Base-by-base conservation (phyloP, 495 filamentous ascomycete genomes). In the Jackrogersella multiformis region DNA sequence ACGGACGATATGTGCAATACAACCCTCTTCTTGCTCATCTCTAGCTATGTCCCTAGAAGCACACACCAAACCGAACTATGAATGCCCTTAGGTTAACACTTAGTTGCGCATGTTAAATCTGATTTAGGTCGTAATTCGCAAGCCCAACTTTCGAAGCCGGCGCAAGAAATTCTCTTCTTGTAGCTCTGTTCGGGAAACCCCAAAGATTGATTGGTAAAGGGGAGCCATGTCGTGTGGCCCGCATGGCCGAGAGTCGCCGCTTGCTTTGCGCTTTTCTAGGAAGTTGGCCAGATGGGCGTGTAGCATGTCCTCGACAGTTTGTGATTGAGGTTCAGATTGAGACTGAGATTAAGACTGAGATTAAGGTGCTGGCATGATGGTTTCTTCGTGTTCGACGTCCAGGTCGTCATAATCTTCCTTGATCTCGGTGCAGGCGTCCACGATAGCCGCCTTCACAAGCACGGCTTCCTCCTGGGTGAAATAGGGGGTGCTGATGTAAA, bases 221-320 rank as follows among this genome's bases (percentile, higher is more conserved):
- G 48, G 48, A 26, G 48, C 13, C 30, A 52, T 16, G 7, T 52
- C 48, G 48, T 35, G 30, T 18, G 48, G 48, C 4, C 48, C 48
- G 13, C 16, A 52, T 3, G 74, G 74, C 68, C 74, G 42, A 28
- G 63, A 30, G 60, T 77, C 74, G 30, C 64, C 69, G 55, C 69
- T 74, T 32, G 69, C 73, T 53, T 61, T 71, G 28, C 73, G 71
- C 61, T 74, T 72, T 2, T 73, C 69, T 35, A 74, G 64, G 64
- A 77, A 74, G 36, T 60, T 66, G 21, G n/a, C 41, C 16, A 77
- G 51, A 18, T 44, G 55, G 34, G 4, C 13, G 39, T 73, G 58
- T 45, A 77, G 63, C 2, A 64, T 67, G 7, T 67, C 56, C 52
- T 76, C 73, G 7, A 77, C 44, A 18, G 68, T 69, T 49, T 34